These are phyloP conservation scores for Trichosporon sp. DNA, from an alignment of 1,284 basidiomycete species.

Conservation along the genomic window DNA sequence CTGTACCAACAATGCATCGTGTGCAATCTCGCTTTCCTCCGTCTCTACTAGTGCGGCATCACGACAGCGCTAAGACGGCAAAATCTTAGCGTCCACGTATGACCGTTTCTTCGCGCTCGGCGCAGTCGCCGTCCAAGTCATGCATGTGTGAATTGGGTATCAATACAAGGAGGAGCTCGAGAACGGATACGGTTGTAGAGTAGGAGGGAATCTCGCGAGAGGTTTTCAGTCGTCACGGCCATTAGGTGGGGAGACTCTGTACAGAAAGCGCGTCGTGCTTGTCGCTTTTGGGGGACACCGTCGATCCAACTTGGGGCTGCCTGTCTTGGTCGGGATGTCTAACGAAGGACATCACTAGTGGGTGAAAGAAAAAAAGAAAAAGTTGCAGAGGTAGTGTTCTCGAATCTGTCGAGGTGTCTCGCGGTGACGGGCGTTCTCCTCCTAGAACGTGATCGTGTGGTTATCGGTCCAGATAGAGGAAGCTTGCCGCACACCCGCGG, in stretches of 20 bases:
- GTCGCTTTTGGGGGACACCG: not conserved
- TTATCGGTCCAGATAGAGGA: not conserved
- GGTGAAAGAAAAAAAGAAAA: not conserved
- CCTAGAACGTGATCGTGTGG: not conserved
- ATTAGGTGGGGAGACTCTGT: not conserved
- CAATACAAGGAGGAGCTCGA: not conserved
- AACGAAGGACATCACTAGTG: not conserved
- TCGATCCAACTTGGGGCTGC: conserved; percentile 3
- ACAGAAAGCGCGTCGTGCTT: not conserved
- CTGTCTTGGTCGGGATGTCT: not conserved
- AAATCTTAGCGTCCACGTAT: too few species aligned
- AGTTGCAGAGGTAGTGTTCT: conserved; percentile 11
- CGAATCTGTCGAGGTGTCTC: not conserved
- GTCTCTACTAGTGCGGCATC: too few species aligned
- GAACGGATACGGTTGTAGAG: not conserved
- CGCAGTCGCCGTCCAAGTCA: conserved; percentile 9
- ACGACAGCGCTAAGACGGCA: too few species aligned
- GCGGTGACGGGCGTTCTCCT: too few species aligned
- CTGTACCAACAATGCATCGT: conserved; percentile 19
- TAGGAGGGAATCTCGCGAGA: not conserved
- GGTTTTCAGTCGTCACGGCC: not conserved
- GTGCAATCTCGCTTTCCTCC: not conserved
- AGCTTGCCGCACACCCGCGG: not conserved
- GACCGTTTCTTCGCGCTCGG: not conserved
- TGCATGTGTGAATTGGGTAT: conserved; percentile 19